Conservation (phyloP, 148 eudicot species). For the Bassia scoparia region DNA sequence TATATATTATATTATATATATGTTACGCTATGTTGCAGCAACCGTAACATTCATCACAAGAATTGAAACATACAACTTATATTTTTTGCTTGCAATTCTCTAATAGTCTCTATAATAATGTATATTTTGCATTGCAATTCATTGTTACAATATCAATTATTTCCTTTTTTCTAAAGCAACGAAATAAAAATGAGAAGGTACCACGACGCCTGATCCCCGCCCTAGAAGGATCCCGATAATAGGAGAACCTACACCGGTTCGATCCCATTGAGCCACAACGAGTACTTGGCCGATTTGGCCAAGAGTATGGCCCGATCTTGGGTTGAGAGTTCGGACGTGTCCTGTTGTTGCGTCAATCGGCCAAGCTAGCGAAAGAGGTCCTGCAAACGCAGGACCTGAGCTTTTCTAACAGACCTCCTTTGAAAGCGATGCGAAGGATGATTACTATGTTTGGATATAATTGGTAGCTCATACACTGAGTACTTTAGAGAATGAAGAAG, state of each 20-base stretch:
- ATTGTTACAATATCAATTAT: too few species aligned
- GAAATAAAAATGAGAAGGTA: too few species aligned
- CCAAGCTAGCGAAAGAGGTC: constrained; percentile 16
- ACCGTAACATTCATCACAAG: too few species aligned
- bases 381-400: constrained; percentile 19
- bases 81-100: too few species aligned
- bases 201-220: constrained; percentile 23
- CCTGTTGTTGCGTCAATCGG: constrained; percentile 16
- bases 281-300: constrained; percentile 14
- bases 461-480: neutral
- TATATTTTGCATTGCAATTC: too few species aligned
- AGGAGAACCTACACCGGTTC: constrained; percentile 22
- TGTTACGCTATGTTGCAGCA: too few species aligned
- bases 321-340: constrained; percentile 11
- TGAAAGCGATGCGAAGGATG: neutral
- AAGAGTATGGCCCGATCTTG: constrained; percentile 27
- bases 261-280: constrained; percentile 6
- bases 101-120: too few species aligned
- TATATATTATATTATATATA: too few species aligned
- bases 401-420: constrained; percentile 15
- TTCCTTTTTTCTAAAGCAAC: too few species aligned
- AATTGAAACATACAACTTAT: too few species aligned
- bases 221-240: constrained; percentile 28
- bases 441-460: constrained; percentile 18
- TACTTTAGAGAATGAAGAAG: constrained; percentile 23